Conservation (phyloP, 106 monocot genomes). For the Phalaenopsis aphrodite region DNA sequence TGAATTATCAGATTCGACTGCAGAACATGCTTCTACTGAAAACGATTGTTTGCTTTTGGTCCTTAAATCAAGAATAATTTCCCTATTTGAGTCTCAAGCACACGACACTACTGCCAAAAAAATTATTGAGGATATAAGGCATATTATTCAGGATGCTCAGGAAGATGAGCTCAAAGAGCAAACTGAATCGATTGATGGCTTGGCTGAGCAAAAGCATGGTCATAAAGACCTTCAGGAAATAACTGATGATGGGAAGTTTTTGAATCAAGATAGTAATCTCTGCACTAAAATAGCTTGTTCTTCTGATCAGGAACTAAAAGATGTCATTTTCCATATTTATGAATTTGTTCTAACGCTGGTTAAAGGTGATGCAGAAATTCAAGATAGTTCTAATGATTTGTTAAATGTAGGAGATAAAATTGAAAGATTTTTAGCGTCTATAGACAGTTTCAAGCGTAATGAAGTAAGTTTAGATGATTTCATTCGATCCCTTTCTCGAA, state of each 20-base stretch:
- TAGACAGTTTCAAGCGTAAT: background rate
- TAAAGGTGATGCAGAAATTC: conserved; percentile 26
- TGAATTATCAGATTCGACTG: background rate
- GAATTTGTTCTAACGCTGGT: conserved; percentile 41
- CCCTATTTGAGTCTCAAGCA: conserved; percentile 21
- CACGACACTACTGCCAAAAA: conserved; percentile 14
- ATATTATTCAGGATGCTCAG: conserved; percentile 27
- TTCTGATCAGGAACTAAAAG: conserved; percentile 16
- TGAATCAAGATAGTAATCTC: background rate
- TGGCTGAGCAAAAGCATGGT: conserved; percentile 9
- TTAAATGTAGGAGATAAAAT: background rate
- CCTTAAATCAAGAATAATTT: conserved; percentile 36
- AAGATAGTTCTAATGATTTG: background rate
- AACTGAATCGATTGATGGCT: conserved; percentile 1
- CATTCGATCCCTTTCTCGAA: conserved; percentile 7
- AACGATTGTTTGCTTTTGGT: conserved; percentile 16
- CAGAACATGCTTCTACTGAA: background rate
- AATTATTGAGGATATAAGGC: conserved; percentile 30
- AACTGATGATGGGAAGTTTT: background rate
- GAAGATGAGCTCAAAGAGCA: conserved; percentile 15
- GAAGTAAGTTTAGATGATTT: conserved; percentile 13
- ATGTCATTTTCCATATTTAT: conserved; percentile 47
- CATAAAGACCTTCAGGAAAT: conserved; percentile 4
- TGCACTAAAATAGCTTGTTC: background rate
- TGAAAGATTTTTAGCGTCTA: conserved; percentile 2